Percentiles rank a stretch among this genome's conserved stretches.
phyloP scores from a whole-genome alignment of 371 early-diverging fungal species.

The Mortierella sp. region DNA sequence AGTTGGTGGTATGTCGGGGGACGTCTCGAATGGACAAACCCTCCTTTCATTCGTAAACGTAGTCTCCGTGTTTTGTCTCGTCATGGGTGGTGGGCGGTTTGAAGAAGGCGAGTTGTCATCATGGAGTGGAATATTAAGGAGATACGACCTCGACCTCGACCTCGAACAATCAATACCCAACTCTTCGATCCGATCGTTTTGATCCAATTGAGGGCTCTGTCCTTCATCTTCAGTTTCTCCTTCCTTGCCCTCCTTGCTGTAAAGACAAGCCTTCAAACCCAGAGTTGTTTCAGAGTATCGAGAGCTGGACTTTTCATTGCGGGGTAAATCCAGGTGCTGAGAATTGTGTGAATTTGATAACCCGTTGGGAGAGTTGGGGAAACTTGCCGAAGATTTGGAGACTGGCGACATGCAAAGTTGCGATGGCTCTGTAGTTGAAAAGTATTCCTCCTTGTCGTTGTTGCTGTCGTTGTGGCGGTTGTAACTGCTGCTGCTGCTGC shows the following conservation, averaged over 20 bases:
- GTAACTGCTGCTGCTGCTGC: neutral
- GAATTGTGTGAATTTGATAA: neutral
- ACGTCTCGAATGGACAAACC: neutral
- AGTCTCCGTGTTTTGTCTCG: neutral
- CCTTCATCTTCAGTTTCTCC: neutral
- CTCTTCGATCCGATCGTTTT: neutral
- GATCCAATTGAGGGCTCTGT: neutral
- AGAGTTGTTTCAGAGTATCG: neutral
- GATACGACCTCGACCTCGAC: neutral
- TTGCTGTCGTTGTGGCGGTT: neutral
- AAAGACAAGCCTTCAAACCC: neutral
- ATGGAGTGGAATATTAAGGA: neutral
- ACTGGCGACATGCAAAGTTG: neutral
- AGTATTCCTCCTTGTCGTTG: neutral
- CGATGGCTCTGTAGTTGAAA: neutral
- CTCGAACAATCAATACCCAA: neutral
- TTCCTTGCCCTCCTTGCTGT: neutral
- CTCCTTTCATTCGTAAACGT: neutral
- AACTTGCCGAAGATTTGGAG: neutral
- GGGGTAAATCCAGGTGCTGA: neutral
- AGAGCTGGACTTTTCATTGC: neutral
- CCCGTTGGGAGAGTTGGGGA: neutral
- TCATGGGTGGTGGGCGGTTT: neutral
- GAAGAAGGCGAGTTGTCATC: neutral
- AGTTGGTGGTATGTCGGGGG: neutral